A percentile compares a stretch with the other conserved stretches of the same genome.
phyloP scores from a whole-genome alignment of 2,329 filamentous ascomycete genomes.

The Diaporthe vaccinii region DNA sequence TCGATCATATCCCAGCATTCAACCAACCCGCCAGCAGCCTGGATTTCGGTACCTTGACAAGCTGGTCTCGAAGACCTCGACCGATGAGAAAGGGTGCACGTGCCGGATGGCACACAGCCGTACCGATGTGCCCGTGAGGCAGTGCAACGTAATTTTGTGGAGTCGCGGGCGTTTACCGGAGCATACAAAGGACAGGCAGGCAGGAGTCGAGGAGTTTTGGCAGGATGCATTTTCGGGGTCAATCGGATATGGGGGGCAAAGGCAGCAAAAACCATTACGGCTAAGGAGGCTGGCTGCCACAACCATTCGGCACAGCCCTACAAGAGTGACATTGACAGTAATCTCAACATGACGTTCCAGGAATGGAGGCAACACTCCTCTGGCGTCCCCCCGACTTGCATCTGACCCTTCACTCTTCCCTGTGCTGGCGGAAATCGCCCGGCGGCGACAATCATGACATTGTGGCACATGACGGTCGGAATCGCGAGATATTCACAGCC shows the following conservation, averaged over 20 bases:
- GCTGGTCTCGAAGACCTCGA: conserved; percentile 4
- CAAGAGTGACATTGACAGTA: not conserved
- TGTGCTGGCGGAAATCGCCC: not conserved
- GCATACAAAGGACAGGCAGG: conserved; percentile 4
- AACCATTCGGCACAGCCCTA: not conserved
- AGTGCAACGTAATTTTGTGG: conserved; percentile 24
- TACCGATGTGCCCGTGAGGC: conserved; percentile 5
- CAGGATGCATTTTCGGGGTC: conserved; percentile 13
- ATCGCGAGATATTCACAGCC: not conserved
- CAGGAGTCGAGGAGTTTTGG: conserved; percentile 20
- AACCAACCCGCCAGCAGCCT: not conserved
- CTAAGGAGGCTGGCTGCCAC: not conserved
- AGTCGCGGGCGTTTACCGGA: conserved; percentile 24
- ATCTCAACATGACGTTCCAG: conserved; percentile 20
- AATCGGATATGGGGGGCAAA: not conserved
- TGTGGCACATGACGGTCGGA: not conserved
- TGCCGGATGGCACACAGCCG: conserved; percentile 20
- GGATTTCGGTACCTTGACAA: not conserved
- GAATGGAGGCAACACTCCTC: conserved; percentile 27
- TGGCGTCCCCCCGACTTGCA: conserved; percentile 18
- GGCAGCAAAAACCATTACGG: not conserved
- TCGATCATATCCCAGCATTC: not conserved
- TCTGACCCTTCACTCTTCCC: not conserved
- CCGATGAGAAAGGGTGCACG: not conserved
- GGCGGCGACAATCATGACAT: not conserved